A percentile compares a stretch with the other conserved stretches of the same genome.
phyloP scores from a whole-genome alignment of 345 rosid genomes.

The Geranium rotundifolium region DNA sequence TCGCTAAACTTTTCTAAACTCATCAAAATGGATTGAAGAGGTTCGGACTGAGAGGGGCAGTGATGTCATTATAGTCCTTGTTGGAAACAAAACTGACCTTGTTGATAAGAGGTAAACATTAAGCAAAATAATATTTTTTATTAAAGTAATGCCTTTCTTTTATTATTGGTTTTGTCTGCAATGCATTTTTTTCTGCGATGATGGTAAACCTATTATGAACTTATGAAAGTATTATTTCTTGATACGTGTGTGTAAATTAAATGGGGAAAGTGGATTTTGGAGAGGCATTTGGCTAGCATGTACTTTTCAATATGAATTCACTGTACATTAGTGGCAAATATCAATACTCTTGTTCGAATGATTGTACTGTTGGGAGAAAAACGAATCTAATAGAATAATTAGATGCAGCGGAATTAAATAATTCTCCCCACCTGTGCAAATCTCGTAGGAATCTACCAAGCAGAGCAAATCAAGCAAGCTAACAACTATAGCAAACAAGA shows the following conservation, averaged over 20 bases:
- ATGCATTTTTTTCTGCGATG: not conserved
- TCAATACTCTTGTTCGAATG: not conserved
- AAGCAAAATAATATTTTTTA: too few relatives aligned
- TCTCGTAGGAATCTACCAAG: too few relatives aligned
- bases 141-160: not conserved
- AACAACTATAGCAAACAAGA: too few relatives aligned
- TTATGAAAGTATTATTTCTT: not conserved
- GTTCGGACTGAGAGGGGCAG: too few relatives aligned
- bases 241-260: not conserved
- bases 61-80: conserved; percentile 81
- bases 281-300: not conserved
- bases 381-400: too few relatives aligned
- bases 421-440: too few relatives aligned
- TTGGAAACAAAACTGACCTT: conserved; percentile 88
- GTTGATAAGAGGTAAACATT: conserved; percentile 55
- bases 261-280: not conserved
- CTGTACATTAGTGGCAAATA: not conserved
- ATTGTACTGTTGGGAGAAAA: too few relatives aligned
- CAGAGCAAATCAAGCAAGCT: too few relatives aligned
- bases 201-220: not conserved
- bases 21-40: conserved; percentile 91
- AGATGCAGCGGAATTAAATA: too few relatives aligned
- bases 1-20: conserved; percentile 78
- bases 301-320: not conserved
- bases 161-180: not conserved